phyloP scores from a whole-genome alignment of 2,329 filamentous ascomycete genomes.

The Monilinia fructicola region DNA sequence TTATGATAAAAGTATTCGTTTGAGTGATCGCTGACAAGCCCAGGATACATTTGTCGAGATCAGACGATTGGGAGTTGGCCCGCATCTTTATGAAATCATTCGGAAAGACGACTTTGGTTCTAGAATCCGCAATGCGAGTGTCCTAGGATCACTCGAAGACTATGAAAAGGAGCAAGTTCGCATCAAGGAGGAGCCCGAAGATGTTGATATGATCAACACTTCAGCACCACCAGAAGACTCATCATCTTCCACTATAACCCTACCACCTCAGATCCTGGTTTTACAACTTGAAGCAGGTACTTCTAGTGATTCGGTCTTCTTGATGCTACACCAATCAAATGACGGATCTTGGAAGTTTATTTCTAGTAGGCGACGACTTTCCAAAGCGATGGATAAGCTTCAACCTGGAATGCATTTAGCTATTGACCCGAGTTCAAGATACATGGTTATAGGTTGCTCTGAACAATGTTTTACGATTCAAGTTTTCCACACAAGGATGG shows the following conservation, averaged over 20 bases:
- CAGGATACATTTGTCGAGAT: conserved; percentile 79
- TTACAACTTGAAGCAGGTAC: conserved; percentile 61
- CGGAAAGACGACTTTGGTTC: conserved; percentile 76
- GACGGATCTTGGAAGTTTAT: conserved; percentile 44
- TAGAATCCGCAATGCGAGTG: conserved; percentile 74
- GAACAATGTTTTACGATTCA: conserved; percentile 71
- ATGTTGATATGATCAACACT: conserved; percentile 22
- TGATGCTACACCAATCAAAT: conserved; percentile 60
- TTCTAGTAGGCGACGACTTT: conserved; percentile 57
- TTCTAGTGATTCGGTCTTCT: conserved; percentile 70
- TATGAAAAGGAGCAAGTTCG: conserved; percentile 44
- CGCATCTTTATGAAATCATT: conserved; percentile 72
- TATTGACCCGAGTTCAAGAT: conserved; percentile 72
- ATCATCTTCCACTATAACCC: conserved; percentile 25
- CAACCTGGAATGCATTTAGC: conserved; percentile 65
- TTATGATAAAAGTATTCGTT: background rate
- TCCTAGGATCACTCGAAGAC: conserved; percentile 58
- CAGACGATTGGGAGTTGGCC: conserved; percentile 68
- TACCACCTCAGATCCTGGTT: conserved; percentile 79
- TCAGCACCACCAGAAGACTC: background rate
- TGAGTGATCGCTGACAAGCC: conserved; percentile 26
- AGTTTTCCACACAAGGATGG: conserved; percentile 59
- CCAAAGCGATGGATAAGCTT: conserved; percentile 51
- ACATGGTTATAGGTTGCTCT: conserved; percentile 68
- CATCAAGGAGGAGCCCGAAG: conserved; percentile 40